Base-by-base conservation (phyloP, 75 land plant species). In the Pseudotsuga menziesii region DNA sequence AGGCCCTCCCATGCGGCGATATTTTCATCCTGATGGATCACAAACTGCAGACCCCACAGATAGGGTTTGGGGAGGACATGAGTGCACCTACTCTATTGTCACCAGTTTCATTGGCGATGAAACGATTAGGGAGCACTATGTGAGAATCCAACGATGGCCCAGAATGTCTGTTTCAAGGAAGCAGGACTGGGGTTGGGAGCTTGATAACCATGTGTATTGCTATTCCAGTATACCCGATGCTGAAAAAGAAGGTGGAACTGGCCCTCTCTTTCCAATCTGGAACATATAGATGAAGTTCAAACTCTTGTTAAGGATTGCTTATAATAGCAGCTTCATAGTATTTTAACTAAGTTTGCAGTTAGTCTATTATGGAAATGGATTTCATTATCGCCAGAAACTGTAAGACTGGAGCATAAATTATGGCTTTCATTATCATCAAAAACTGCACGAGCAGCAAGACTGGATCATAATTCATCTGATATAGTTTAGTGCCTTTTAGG, bases 51-150 rank as follows among this genome's bases (percentile, higher is more conserved):
- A 87, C 57, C 84, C 88, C 23, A 77, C 62, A 41, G 94, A 91
- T 75, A 54, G 48, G 66, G 89, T 89, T 8, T 91, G 94, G 94
- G 94, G 94, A 22, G 94, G 94, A 1, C 94, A 91, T 75, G 94
- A 89, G 55, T 83, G 85, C 77, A 80, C 84, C 59, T 91, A 83
- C 74, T 82, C 83, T 2, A 81, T 86, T 19, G 85, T 91, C 8
- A 83, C 89, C 19, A 80, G 84, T 39, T 20, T 0, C 20, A 60
- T 5, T 20, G 57, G 75, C 32, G 26, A 75, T 1, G 84, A 84
- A 19, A 75, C 54, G 35, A 85, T 89, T 55, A 83, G 86, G 78
- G 80, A 81, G 29, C 88, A 86, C 61, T 91, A 89, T 81, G 94
- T 91, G 73, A 89, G 94, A 76, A 85, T 91, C 32, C 89, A 91